phyloP scores from a whole-genome alignment of 2,329 filamentous ascomycete genomes.

The Pleurostoma richardsiae region DNA sequence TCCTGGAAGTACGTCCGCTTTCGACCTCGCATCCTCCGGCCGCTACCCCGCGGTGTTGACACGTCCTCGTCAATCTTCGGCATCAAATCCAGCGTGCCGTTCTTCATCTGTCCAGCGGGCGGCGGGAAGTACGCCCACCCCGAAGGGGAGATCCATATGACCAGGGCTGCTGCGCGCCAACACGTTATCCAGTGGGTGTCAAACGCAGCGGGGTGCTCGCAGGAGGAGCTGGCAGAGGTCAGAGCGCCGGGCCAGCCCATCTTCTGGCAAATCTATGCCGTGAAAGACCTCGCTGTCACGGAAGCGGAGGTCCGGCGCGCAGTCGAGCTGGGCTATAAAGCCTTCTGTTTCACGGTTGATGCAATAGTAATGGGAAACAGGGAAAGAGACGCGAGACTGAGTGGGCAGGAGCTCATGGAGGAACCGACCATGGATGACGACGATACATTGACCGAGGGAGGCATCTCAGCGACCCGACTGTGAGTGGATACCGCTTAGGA shows the following conservation, averaged over 20 bases:
- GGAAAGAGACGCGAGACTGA: conserved; percentile 1
- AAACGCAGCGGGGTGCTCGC: conserved; percentile 5
- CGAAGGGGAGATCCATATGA: conserved; percentile 4
- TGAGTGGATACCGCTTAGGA: not conserved
- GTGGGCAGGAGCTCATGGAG: not conserved
- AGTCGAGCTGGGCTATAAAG: not conserved
- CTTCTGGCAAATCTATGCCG: conserved; percentile 4
- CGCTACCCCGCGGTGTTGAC: conserved; percentile 1
- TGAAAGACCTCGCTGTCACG: not conserved
- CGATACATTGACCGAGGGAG: not conserved
- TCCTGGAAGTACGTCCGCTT: conserved; percentile 6
- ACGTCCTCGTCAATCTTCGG: conserved; percentile 4
- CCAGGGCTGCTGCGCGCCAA: conserved; percentile 5
- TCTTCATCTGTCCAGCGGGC: conserved; percentile 7
- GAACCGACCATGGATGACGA: not conserved
- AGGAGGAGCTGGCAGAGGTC: conserved; percentile 1
- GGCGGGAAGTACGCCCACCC: conserved; percentile 6
- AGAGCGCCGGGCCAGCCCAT: not conserved
- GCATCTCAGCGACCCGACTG: not conserved
- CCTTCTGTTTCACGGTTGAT: conserved; percentile 1
- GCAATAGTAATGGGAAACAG: conserved; percentile 1
- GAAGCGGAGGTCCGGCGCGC: not conserved
- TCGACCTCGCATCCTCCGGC: conserved; percentile 7
- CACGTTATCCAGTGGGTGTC: conserved; percentile 5
- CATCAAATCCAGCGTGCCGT: conserved; percentile 1